Evolutionary conservation across 139 green algal genomes (phyloP).

Genomic region (Haematococcus lacustris): DNA sequence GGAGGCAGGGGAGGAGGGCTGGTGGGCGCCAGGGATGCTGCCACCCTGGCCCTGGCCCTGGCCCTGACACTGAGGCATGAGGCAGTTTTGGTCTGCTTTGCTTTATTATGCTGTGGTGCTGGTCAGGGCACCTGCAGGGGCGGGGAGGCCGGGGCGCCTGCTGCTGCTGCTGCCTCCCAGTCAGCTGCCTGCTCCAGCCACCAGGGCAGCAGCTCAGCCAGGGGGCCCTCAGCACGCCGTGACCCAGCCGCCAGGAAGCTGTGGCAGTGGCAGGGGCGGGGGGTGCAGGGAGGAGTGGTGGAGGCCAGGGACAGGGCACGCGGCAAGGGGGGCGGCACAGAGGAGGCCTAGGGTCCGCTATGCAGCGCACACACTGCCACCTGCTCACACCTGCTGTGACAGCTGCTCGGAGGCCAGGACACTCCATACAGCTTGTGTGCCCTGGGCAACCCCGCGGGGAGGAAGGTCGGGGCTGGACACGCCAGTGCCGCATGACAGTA

Average conservation of each 20-base stretch:
- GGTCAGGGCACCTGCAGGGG: slow-evolving; percentile 17
- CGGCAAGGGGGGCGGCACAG: background rate
- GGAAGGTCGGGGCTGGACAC: no score
- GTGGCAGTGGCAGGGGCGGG: background rate
- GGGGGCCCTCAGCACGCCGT: slow-evolving; percentile 37
- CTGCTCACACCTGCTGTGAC: background rate
- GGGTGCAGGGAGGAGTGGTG: background rate
- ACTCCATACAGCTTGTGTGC: no score
- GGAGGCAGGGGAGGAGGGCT: no score
- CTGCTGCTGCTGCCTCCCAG: slow-evolving; percentile 54
- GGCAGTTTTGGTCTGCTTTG: no score
- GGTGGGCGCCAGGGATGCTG: no score
- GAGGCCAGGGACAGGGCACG: no score
- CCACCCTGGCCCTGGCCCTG: no score
- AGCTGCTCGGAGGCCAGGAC: background rate
- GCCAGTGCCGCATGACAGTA: no score
- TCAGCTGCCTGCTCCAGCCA: slow-evolving; percentile 53
- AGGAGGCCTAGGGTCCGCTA: background rate
- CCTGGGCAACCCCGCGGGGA: no score
- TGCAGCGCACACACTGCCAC: background rate
- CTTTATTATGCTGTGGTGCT: no score
- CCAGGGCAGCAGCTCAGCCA: slow-evolving; percentile 62
- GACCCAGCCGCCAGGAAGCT: slow-evolving; percentile 12
- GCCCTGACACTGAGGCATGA: no score
- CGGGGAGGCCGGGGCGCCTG: slow-evolving; percentile 16